Conservation (phyloP, 2,329 filamentous ascomycete genomes). For the Metarhizium humberi region DNA sequence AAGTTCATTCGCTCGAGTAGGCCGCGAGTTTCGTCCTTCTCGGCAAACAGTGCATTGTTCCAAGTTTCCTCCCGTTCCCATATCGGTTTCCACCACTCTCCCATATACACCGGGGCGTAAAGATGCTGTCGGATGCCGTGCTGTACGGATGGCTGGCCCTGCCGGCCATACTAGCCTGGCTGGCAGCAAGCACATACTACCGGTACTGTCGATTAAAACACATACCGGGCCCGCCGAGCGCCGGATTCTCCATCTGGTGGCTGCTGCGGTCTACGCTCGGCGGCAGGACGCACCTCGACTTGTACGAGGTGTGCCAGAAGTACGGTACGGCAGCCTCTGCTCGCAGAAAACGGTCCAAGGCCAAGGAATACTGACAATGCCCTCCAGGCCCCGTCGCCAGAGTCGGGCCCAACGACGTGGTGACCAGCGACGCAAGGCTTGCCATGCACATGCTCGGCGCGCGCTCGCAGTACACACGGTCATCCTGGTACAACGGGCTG, state of each 20-base stretch:
- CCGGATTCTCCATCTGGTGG: slow-evolving; percentile 31
- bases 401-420: slow-evolving; percentile 32
- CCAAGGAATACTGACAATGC: background rate
- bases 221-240: slow-evolving; percentile 28
- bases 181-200: background rate
- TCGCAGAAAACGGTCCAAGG: too few species aligned
- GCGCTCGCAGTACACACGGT: slow-evolving; percentile 24
- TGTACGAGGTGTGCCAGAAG: slow-evolving; percentile 24
- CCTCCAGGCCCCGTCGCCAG: slow-evolving; percentile 19
- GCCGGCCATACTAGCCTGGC: slow-evolving; percentile 9
- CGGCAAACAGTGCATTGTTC: too few species aligned
- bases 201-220: slow-evolving; percentile 29
- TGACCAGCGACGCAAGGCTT: slow-evolving; percentile 36
- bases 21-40: too few species aligned
- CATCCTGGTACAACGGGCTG: slow-evolving; percentile 37
- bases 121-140: background rate
- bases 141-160: slow-evolving; percentile 2
- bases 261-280: slow-evolving; percentile 20
- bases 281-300: slow-evolving; percentile 24
- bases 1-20: too few species aligned
- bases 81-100: background rate
- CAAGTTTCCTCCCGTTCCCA: background rate
- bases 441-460: slow-evolving; percentile 30
- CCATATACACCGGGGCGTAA: background rate
- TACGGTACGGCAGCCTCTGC: slow-evolving; percentile 18